Percentiles rank a stretch among this genome's conserved stretches.
Conservation (phyloP, 176 grass and related monocot species). For the Panicum miliaceum region DNA sequence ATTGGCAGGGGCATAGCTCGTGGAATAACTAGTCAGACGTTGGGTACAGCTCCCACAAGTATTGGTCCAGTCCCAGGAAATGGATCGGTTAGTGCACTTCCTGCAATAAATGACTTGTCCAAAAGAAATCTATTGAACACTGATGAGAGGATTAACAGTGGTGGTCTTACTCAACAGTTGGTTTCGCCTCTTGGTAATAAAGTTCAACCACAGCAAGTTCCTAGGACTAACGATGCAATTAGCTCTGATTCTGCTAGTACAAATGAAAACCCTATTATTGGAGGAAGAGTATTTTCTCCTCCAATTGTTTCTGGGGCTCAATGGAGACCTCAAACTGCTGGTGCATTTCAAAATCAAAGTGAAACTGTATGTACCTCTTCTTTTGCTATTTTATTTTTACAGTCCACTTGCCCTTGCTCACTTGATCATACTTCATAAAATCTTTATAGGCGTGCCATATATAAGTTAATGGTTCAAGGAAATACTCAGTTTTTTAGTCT, state of each 20-base stretch:
- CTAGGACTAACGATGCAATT: constrained; percentile 61
- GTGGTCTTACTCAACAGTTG: constrained; percentile 59
- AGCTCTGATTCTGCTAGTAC: constrained; percentile 55
- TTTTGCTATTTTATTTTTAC: constrained; percentile 13
- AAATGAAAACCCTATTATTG: constrained; percentile 60
- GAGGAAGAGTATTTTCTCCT: constrained; percentile 76
- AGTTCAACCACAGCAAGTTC: constrained; percentile 58
- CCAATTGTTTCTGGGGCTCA: constrained; percentile 76
- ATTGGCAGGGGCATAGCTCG: constrained; percentile 65
- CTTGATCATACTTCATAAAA: constrained; percentile 20
- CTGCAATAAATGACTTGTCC: constrained; percentile 57
- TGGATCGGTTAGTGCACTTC: constrained; percentile 58
- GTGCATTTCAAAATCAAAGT: constrained; percentile 79
- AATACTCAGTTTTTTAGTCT: background rate
- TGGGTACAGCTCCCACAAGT: constrained; percentile 60
- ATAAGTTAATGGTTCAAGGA: background rate
- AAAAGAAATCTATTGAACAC: constrained; percentile 58
- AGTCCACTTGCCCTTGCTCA: constrained; percentile 8
- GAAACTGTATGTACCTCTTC: constrained; percentile 67
- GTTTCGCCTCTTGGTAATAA: constrained; percentile 75
- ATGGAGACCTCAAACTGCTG: constrained; percentile 72
- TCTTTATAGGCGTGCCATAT: background rate
- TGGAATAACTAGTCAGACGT: constrained; percentile 60
- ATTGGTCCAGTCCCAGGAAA: constrained; percentile 58
- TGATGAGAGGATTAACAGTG: constrained; percentile 56